Evolutionary conservation across 352 stramenopile genomes (phyloP).

Genomic region (Globisporangium okanoganense): DNA sequence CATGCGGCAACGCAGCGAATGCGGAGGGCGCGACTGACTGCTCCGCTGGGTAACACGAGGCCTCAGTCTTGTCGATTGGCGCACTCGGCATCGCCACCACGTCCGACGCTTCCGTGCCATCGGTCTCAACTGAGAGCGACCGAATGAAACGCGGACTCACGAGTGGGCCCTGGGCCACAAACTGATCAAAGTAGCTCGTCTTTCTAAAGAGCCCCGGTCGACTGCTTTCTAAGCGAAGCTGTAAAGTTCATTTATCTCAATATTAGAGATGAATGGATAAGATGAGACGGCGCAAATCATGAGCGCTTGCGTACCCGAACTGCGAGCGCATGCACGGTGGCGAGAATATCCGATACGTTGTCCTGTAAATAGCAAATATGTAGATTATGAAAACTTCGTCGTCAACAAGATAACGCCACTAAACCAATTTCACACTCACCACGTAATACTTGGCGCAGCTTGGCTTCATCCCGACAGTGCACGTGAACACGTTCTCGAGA

Average conservation of each 20-base stretch:
- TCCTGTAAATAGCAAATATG: conserved; percentile 26
- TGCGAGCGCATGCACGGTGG: conserved; percentile 44
- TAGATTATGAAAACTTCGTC: background rate
- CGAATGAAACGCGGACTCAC: conserved; percentile 22
- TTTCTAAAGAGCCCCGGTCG: conserved; percentile 2
- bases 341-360: conserved; percentile 47
- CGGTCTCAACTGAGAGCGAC: conserved; percentile 19
- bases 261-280: too few relatives aligned
- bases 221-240: conserved; percentile 22
- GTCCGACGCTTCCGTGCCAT: conserved; percentile 13
- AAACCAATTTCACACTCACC: conserved; percentile 20
- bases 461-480: conserved; percentile 97
- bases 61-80: background rate
- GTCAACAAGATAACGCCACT: background rate
- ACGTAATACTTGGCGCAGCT: conserved; percentile 95
- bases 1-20: background rate
- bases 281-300: too few relatives aligned
- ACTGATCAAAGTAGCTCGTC: conserved; percentile 19
- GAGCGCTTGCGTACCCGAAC: conserved; percentile 32
- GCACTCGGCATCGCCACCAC: background rate
- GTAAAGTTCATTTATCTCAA: background rate
- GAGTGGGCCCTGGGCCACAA: conserved; percentile 16
- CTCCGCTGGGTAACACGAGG: background rate
- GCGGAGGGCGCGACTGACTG: background rate
- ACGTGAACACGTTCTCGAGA: conserved; percentile 83